Base-by-base conservation (phyloP, 108 stramenopile genomes). In the Cyclotella kingstonii region DNA sequence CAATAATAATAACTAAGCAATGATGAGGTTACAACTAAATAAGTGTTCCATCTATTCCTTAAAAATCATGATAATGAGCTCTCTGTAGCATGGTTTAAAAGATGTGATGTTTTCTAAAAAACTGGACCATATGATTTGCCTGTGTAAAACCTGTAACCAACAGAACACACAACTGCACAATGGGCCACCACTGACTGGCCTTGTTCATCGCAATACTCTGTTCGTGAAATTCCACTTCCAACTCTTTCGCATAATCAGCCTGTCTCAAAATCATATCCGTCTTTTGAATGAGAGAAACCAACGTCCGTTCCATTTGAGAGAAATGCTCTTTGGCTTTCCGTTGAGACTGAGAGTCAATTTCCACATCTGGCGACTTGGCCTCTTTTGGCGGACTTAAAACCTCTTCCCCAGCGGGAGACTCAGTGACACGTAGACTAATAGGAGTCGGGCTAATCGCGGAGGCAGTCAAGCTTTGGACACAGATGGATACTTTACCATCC, bases 181-280 rank as follows among this genome's bases (percentile, higher is more conserved):
- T 84, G n/a, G 90, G 90, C 90, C 90, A 92, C 60, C 81, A 92
- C 65, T 77, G 69, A 42, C 84, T 82, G 8, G 90, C 87, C 40
- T 69, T 67, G 73, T 92, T 80, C 83, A 92, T 87, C 9, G 69
- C 71, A 54, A 79, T 76, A 27, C 80, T 84, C 59, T 92, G 84
- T 29, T 76, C 69, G 59, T 92, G 90, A 73, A 89, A 89, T 28
- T 78, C 57, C 14, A 82, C 70, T 52, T 91, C 90, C 34, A 76
- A 79, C 60, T 84, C 83, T 57, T 82, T 82, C 31, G 76, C 65
- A 70, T 82, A 86, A 67, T 91, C 86, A 0, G 90, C 90, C 60
- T 87, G 78, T 22, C 59, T 49, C 19, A 87, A 45, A 52, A 91
- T 82, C 23, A 70, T 78, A 30, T 86, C 70, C 59, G 86, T 86